Conservation (phyloP, 1,284 basidiomycete genomes). For the Phellopilus nigrolimitatus region DNA sequence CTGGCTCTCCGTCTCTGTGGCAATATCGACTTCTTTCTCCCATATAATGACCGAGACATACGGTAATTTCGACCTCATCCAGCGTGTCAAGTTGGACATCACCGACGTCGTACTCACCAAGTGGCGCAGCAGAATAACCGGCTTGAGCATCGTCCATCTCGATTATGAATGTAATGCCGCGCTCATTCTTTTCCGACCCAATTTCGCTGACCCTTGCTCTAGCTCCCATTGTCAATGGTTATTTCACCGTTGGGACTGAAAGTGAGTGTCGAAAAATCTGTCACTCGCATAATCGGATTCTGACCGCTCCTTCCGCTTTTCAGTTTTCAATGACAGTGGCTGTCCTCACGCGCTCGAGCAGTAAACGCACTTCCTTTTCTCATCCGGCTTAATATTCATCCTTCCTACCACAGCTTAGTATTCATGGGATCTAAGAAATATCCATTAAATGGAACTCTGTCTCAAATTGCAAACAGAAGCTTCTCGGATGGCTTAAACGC, state of each 20-base stretch:
- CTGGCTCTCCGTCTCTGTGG: not conserved
- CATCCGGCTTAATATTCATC: conserved; percentile 13
- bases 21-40: not conserved
- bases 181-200: conserved; percentile 10
- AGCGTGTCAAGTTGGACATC: conserved; percentile 65
- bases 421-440: conserved; percentile 95
- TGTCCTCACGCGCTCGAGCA: conserved; percentile 94
- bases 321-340: conserved; percentile 90
- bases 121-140: conserved; percentile 78
- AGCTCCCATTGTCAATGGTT: conserved; percentile 91
- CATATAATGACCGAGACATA: conserved; percentile 32
- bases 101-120: conserved; percentile 77
- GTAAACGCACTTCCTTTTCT: conserved; percentile 33
- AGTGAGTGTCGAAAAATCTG: conserved; percentile 47
- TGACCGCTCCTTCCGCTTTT: conserved; percentile 12
- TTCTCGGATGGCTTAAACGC: conserved; percentile 92
- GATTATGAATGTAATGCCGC: conserved; percentile 69
- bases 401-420: conserved; percentile 54
- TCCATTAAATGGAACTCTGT: conserved; percentile 96
- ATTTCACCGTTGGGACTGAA: conserved; percentile 90
- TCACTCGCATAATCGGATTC: conserved; percentile 7
- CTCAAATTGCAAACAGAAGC: conserved; percentile 94
- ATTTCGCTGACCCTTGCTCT: conserved; percentile 17
- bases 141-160: conserved; percentile 74
- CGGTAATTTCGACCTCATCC: conserved; percentile 80